phyloP scores from a whole-genome alignment of 768 basidiomycete species.

The Leccinellum rugosiceps region DNA sequence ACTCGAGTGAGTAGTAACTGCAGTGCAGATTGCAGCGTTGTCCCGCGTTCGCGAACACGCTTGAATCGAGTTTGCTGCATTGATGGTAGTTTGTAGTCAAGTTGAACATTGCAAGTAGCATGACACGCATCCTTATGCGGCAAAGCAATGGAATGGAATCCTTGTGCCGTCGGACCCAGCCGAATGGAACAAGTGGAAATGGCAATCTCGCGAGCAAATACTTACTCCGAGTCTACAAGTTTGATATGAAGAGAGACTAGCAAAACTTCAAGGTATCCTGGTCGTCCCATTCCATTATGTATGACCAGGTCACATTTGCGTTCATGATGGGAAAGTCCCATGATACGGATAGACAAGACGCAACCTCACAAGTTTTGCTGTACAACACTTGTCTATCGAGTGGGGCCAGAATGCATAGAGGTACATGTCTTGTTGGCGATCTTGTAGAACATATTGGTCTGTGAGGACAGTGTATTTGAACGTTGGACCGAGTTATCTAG shows the following conservation, averaged over 20 bases:
- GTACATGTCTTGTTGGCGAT: conserved; percentile 90
- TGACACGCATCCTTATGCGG: neutral
- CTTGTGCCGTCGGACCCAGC: neutral
- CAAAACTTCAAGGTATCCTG: neutral
- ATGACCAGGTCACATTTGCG: neutral
- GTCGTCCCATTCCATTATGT: neutral
- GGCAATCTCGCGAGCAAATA: neutral
- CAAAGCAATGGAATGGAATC: conserved; percentile 3
- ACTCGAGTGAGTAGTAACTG: conserved; percentile 15
- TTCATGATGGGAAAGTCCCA: conserved; percentile 11
- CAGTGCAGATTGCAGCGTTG: conserved; percentile 5
- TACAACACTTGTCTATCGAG: conserved; percentile 2
- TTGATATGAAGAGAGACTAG: neutral
- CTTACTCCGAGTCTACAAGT: too few relatives aligned
- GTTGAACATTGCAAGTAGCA: neutral
- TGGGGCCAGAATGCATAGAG: neutral
- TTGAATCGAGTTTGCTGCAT: conserved; percentile 5
- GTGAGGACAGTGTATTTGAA: conserved; percentile 80
- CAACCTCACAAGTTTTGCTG: conserved; percentile 93
- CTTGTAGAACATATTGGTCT: conserved; percentile 99
- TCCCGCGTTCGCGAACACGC: neutral
- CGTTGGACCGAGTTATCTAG: conserved; percentile 84
- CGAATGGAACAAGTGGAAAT: neutral
- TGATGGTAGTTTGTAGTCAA: neutral
- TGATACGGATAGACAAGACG: conserved; percentile 59